Conservation (phyloP, 1,139 yeast genomes). For the Meyerozyma athensensis region DNA sequence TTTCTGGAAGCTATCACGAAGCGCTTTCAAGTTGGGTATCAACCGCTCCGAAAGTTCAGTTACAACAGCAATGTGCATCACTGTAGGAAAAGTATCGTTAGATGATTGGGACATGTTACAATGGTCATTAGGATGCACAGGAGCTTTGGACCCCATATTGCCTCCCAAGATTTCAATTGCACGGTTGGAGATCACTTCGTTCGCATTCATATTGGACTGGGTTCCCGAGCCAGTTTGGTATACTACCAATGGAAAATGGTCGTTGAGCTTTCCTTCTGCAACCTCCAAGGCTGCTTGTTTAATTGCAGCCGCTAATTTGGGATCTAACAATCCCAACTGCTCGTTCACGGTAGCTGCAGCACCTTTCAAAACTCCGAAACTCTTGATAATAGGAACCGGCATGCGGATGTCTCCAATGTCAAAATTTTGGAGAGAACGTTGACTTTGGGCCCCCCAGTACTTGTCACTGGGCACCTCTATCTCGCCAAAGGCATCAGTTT, state of each 20-base stretch:
- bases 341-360: slow-evolving; percentile 19
- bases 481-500: slow-evolving; percentile 19
- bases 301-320: slow-evolving; percentile 16
- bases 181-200: slow-evolving; percentile 19
- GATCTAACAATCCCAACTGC: slow-evolving; percentile 16
- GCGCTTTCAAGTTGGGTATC: slow-evolving; percentile 16
- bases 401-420: slow-evolving; percentile 17
- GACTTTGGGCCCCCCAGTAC: slow-evolving; percentile 20
- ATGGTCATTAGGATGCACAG: slow-evolving; percentile 21
- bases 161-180: slow-evolving; percentile 21
- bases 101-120: slow-evolving; percentile 20
- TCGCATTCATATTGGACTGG: slow-evolving; percentile 20
- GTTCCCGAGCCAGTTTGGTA: slow-evolving; percentile 22
- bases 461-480: slow-evolving; percentile 15
- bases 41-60: slow-evolving; percentile 14
- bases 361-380: slow-evolving; percentile 18
- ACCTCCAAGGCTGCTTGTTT: slow-evolving; percentile 18
- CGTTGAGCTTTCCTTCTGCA: slow-evolving; percentile 16
- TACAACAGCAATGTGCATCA: slow-evolving; percentile 20
- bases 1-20: slow-evolving; percentile 15
- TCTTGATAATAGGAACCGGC: slow-evolving; percentile 17
- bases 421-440: slow-evolving; percentile 18
- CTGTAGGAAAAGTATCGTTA: slow-evolving; percentile 20
- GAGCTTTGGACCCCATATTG: slow-evolving; percentile 16
- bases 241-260: slow-evolving; percentile 20